Evolutionary conservation across 2,329 filamentous ascomycete genomes (phyloP).

Genomic region (Neofusicoccum umdonicola): DNA sequence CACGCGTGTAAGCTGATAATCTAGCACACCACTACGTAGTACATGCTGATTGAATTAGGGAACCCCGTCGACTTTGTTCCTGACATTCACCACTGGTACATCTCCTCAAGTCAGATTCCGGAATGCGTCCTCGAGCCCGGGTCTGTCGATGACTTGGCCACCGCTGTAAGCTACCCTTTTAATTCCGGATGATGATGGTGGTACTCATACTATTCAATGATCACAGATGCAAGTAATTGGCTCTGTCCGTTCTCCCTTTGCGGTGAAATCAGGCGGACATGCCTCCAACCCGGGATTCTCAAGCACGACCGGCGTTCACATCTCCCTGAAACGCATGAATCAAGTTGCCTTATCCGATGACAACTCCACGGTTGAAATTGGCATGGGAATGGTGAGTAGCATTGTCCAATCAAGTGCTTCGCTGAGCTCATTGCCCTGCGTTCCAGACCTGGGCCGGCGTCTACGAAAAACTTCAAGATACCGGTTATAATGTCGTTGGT

Average conservation of each 20-base stretch:
- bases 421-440: neutral
- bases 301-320: conserved; percentile 5
- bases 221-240: neutral
- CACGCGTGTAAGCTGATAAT: neutral
- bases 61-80: neutral
- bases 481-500: neutral
- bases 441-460: neutral
- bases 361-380: neutral
- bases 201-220: neutral
- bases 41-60: neutral
- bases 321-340: conserved; percentile 1
- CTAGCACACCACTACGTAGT: neutral
- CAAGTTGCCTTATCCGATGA: neutral
- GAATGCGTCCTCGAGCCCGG: neutral
- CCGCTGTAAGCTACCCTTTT: neutral
- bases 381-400: neutral
- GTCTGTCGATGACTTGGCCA: neutral
- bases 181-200: too few relatives aligned
- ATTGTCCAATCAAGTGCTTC: neutral
- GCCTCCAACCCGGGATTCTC: conserved; percentile 5
- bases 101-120: conserved; percentile 3
- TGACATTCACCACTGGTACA: conserved; percentile 3
- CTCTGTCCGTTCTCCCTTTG: neutral
- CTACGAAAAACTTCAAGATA: neutral
- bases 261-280: neutral